Percentiles rank a stretch among this genome's conserved stretches.
Evolutionary conservation across 2,329 filamentous ascomycete species (phyloP).

Genomic region (Colletotrichum scovillei): DNA sequence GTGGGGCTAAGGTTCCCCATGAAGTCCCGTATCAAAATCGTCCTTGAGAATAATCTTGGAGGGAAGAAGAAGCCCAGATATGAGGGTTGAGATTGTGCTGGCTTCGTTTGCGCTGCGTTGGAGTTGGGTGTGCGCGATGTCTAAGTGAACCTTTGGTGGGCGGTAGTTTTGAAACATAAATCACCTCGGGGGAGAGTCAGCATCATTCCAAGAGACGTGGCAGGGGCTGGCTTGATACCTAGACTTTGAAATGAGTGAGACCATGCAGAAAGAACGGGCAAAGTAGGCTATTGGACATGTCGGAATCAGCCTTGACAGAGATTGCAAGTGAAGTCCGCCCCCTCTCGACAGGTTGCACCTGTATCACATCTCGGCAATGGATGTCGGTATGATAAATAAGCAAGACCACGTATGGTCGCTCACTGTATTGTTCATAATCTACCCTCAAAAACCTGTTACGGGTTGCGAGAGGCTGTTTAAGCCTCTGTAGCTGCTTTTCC

Average conservation of each 20-base stretch:
- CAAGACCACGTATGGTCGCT: background rate
- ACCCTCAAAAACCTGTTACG: background rate
- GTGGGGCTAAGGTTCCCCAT: background rate
- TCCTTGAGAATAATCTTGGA: no score
- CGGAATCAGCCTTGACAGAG: background rate
- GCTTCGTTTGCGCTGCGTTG: background rate
- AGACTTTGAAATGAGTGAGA: no score
- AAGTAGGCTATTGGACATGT: no score
- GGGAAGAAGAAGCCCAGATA: no score
- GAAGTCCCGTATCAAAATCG: no score
- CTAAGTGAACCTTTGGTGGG: no score
- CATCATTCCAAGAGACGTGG: no score
- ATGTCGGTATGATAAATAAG: background rate
- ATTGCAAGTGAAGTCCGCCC: background rate
- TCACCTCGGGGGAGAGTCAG: no score
- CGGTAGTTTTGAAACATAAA: no score
- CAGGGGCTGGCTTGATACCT: no score
- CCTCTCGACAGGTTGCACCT: background rate
- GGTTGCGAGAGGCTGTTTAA: background rate
- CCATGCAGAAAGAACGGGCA: no score
- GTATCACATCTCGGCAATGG: background rate
- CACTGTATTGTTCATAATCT: background rate
- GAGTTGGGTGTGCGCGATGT: background rate
- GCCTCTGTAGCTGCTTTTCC: background rate
- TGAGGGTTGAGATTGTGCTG: background rate